A percentile compares a stretch with the other conserved stretches of the same genome.
These are phyloP conservation scores for Clausena lansium DNA, from an alignment of 345 rosid genomes.

Conservation along the genomic window DNA sequence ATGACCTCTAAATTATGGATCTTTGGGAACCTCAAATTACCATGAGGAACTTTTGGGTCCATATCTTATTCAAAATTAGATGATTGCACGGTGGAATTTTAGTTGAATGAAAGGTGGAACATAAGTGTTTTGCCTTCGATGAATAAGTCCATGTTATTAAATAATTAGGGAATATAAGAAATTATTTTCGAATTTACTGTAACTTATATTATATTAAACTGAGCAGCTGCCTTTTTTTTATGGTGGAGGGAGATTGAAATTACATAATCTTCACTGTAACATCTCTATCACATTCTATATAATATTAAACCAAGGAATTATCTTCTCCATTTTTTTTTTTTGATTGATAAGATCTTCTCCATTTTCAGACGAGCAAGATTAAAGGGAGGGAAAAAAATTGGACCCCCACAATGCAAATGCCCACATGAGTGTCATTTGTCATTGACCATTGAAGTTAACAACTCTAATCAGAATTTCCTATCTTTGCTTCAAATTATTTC, in stretches of 20 bases:
- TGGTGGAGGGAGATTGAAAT: background rate
- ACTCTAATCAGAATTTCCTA: background rate
- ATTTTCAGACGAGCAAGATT: background rate
- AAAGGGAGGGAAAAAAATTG: background rate
- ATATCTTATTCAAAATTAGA: too few species aligned
- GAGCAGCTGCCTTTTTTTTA: too few species aligned
- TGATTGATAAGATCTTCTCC: too few species aligned
- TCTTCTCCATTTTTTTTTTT: background rate
- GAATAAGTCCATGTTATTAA: background rate
- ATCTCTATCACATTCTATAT: background rate
- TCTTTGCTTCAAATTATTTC: background rate
- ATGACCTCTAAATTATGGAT: too few species aligned
- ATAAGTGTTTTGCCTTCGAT: background rate
- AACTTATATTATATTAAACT: too few species aligned
- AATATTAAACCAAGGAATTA: background rate
- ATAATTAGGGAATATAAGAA: too few species aligned
- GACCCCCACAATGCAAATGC: background rate
- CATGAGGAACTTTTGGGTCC: too few species aligned
- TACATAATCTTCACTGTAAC: background rate
- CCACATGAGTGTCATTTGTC: background rate
- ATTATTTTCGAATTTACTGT: too few species aligned
- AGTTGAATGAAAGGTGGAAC: too few species aligned
- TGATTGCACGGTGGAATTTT: too few species aligned
- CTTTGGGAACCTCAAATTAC: too few species aligned
- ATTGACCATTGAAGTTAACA: background rate